Conservation (phyloP, 257 asterid species). For the Perilla frutescens region DNA sequence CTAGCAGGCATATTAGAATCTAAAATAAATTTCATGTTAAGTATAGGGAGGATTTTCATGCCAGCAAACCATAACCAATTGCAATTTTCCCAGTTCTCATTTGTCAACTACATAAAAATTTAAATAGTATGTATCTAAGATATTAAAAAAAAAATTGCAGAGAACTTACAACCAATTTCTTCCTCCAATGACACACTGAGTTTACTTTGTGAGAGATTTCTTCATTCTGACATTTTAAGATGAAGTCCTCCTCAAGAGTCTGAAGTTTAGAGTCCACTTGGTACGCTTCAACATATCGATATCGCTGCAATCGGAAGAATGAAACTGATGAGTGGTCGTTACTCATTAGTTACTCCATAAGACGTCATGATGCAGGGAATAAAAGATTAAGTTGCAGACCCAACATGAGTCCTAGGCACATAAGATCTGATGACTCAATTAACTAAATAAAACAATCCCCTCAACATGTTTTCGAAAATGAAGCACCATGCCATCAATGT, state of each 20-base stretch:
- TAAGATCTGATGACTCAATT: conserved; percentile 11
- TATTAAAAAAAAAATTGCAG: conserved; percentile 22
- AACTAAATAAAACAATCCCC: conserved; percentile 16
- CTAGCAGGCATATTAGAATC: conserved; percentile 17
- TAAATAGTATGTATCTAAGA: neutral
- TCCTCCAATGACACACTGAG: conserved; percentile 74
- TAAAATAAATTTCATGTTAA: conserved; percentile 3
- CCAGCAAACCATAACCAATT: conserved; percentile 16
- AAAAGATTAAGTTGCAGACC: conserved; percentile 12
- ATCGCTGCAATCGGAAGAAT: conserved; percentile 61
- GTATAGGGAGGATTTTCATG: conserved; percentile 19
- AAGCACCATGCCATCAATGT: neutral
- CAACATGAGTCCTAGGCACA: conserved; percentile 9
- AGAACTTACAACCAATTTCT: conserved; percentile 80
- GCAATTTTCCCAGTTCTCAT: conserved; percentile 15
- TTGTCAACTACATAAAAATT: neutral
- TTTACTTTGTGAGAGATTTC: conserved; percentile 55
- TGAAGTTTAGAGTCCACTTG: conserved; percentile 76
- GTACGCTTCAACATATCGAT: conserved; percentile 85
- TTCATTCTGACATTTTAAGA: conserved; percentile 53
- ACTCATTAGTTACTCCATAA: conserved; percentile 25
- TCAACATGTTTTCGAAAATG: conserved; percentile 5
- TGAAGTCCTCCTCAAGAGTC: conserved; percentile 68
- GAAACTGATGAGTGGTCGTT: conserved; percentile 29
- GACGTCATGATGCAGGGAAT: neutral